A percentile compares a stretch with the other conserved stretches of the same genome.
phyloP scores from a whole-genome alignment of 23 red algal genomes.

The Gracilaria gracilis region DNA sequence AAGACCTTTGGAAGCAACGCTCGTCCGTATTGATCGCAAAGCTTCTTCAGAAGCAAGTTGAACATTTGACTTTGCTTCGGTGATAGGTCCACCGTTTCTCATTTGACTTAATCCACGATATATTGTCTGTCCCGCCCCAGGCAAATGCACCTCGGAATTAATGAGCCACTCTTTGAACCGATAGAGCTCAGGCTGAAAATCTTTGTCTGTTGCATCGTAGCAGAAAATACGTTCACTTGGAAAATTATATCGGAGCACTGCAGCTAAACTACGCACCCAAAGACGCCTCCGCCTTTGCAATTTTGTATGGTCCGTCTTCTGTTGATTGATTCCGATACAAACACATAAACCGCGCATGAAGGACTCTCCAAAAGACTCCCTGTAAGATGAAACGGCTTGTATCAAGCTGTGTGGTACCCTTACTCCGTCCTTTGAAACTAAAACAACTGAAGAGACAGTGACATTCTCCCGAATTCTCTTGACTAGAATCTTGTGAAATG shows the following conservation, averaged over 20 bases:
- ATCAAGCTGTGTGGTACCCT: neutral
- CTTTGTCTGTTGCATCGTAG: neutral
- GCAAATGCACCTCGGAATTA: neutral
- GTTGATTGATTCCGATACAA: neutral
- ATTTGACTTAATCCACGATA: neutral
- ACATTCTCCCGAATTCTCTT: neutral
- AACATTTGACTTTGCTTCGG: neutral
- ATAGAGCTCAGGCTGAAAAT: neutral
- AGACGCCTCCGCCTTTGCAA: neutral
- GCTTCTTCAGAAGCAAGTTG: neutral
- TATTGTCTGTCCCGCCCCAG: neutral
- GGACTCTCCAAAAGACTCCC: neutral
- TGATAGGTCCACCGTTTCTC: neutral
- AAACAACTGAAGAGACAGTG: neutral
- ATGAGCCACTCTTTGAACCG: neutral
- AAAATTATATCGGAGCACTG: neutral
- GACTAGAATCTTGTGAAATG: neutral
- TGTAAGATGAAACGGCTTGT: neutral
- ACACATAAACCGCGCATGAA: neutral
- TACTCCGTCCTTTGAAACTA: neutral
- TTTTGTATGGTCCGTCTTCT: neutral
- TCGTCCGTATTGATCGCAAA: neutral
- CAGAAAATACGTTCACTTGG: neutral
- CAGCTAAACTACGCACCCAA: neutral
- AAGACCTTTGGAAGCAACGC: too few relatives aligned